Evolutionary conservation across 495 filamentous ascomycete genomes (phyloP).

Genomic region (Trichoderma orchidacearum): DNA sequence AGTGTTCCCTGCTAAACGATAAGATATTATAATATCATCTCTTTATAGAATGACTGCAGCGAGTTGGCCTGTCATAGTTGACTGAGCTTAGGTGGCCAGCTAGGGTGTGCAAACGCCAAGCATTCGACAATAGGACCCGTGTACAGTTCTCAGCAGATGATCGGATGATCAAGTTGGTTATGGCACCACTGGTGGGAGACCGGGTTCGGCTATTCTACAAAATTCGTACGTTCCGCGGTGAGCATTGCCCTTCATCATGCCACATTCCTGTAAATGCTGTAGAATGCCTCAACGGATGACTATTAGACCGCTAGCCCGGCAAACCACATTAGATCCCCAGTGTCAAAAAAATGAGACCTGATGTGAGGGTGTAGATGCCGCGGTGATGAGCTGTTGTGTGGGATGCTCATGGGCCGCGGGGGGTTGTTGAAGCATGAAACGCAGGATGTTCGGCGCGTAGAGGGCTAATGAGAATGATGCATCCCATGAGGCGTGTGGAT

Average conservation of each 20-base stretch:
- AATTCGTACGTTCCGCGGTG: too few species aligned
- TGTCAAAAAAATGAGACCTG: too few species aligned
- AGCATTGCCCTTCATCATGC: not conserved
- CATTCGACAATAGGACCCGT: not conserved
- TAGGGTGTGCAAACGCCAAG: not conserved
- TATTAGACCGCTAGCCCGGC: too few species aligned
- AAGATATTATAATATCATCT: too few species aligned
- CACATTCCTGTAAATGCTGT: not conserved
- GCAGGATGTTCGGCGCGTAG: not conserved
- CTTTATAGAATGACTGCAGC: too few species aligned
- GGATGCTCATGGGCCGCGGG: not conserved
- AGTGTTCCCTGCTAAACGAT: too few species aligned
- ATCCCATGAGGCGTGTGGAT: not conserved
- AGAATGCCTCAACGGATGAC: too few species aligned
- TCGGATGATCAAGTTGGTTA: not conserved
- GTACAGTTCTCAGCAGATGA: not conserved
- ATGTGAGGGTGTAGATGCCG: too few species aligned
- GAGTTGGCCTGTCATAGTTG: too few species aligned
- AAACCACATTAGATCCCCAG: too few species aligned
- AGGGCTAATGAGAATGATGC: not conserved
- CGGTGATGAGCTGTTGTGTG: too few species aligned
- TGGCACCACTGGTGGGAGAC: not conserved
- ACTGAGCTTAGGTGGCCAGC: too few species aligned
- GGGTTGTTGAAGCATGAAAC: not conserved
- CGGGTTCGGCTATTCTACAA: not conserved